Conservation (phyloP, 805 yeast genomes). For the Saccharomyces paradoxus region DNA sequence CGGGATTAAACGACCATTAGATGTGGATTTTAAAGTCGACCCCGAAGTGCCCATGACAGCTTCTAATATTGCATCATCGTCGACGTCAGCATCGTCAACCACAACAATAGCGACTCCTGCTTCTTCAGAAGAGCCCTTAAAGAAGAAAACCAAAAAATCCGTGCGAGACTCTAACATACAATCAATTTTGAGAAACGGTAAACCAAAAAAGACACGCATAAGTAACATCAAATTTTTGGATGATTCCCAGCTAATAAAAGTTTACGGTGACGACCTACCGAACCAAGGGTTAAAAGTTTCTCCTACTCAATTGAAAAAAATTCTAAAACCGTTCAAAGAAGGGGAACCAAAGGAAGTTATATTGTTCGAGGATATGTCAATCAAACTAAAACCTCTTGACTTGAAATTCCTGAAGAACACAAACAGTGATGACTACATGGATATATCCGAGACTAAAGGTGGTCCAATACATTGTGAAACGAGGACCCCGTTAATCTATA, state of each 20-base stretch:
- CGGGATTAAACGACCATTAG: constrained; percentile 8
- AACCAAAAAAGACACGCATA: constrained; percentile 3
- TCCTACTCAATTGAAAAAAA: constrained; percentile 24
- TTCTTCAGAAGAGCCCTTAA: not conserved
- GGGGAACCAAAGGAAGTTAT: constrained; percentile 29
- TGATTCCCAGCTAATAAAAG: constrained; percentile 21
- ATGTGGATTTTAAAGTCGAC: not conserved
- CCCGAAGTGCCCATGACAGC: not conserved
- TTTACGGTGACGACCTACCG: constrained; percentile 30
- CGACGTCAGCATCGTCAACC: not conserved
- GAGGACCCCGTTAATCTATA: constrained; percentile 16
- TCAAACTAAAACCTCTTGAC: constrained; percentile 15
- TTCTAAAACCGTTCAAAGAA: constrained; percentile 28
- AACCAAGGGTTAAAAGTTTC: constrained; percentile 22
- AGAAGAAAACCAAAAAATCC: constrained; percentile 2
- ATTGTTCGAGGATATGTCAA: constrained; percentile 12
- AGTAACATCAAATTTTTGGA: constrained; percentile 20
- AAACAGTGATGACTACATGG: constrained; percentile 15
- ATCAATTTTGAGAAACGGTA: constrained; percentile 19
- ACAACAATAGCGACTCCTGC: not conserved
- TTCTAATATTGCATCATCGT: not conserved
- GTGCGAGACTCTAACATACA: constrained; percentile 5
- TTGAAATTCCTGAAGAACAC: constrained; percentile 2
- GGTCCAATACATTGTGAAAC: constrained; percentile 26
- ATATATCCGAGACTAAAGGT: constrained; percentile 23